These are phyloP conservation scores for Aschersonia sp. DNA, from an alignment of 2,329 filamentous ascomycete species.

Conservation along the genomic window DNA sequence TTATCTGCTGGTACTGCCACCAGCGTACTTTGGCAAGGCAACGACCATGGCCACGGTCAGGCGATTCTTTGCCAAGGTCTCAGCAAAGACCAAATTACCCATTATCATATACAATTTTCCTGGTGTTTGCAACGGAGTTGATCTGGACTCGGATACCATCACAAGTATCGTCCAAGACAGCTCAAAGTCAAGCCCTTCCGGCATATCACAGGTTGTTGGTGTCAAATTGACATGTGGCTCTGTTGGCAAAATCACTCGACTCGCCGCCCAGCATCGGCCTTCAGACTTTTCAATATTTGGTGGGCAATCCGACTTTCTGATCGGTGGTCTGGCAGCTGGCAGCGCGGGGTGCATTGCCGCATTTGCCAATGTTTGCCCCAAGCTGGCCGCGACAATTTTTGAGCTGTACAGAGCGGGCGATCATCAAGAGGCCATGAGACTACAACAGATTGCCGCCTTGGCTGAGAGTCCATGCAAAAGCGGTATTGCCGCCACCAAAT, in stretches of 20 bases:
- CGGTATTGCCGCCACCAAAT: conserved; percentile 5
- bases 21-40: conserved; percentile 20
- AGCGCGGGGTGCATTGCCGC: conserved; percentile 47
- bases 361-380: conserved; percentile 47
- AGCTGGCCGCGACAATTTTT: conserved; percentile 22
- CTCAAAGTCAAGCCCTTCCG: conserved; percentile 7
- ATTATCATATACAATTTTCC: conserved; percentile 64
- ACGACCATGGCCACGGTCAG: conserved; percentile 25
- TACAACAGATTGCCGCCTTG: conserved; percentile 5
- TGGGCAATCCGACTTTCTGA: conserved; percentile 59
- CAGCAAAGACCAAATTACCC: conserved; percentile 43
- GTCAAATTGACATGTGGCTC: conserved; percentile 63
- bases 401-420: conserved; percentile 2
- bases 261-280: conserved; percentile 33
- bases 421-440: conserved; percentile 1
- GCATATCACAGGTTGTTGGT: conserved; percentile 45
- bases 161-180: conserved; percentile 12
- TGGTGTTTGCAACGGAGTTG: conserved; percentile 49
- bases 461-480: conserved; percentile 7
- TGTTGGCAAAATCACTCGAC: conserved; percentile 55
- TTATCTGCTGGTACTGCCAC: conserved; percentile 7
- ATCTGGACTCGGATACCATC: conserved; percentile 53
- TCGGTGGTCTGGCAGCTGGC: conserved; percentile 43
- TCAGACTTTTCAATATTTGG: conserved; percentile 53
- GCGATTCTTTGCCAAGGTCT: conserved; percentile 22